phyloP scores from a whole-genome alignment of 495 filamentous ascomycete species.

The Hypoxylon perforatum region DNA sequence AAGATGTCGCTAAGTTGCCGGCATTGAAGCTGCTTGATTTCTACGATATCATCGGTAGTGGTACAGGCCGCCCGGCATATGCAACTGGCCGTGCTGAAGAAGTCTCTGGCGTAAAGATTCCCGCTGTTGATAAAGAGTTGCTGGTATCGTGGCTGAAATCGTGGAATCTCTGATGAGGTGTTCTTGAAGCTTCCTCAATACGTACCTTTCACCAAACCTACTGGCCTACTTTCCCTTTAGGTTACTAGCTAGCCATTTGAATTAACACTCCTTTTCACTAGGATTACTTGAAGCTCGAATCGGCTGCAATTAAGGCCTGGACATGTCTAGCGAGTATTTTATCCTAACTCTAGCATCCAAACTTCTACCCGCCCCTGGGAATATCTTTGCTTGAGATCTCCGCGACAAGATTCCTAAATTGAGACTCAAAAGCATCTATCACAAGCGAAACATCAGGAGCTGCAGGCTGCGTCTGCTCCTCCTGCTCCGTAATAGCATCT shows the following conservation, averaged over 20 bases:
- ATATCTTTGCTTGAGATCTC: slow-evolving; percentile 34
- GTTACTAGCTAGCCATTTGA: too few species aligned
- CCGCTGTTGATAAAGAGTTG: slow-evolving; percentile 1
- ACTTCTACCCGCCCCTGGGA: background rate
- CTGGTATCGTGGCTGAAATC: background rate
- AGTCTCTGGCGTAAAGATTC: background rate
- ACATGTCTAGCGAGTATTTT: too few species aligned
- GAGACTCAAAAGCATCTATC: slow-evolving; percentile 48
- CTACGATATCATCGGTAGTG: slow-evolving; percentile 6
- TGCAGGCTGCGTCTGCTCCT: slow-evolving; percentile 32
- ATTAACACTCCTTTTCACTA: too few species aligned
- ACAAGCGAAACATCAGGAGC: slow-evolving; percentile 53
- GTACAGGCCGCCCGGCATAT: background rate
- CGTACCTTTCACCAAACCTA: too few species aligned
- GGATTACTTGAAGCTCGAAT: too few species aligned
- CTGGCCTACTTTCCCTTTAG: too few species aligned
- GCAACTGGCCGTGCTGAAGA: background rate
- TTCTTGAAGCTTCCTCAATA: too few species aligned
- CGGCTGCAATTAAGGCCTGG: too few species aligned
- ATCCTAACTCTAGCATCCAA: background rate
- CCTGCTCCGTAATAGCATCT: slow-evolving; percentile 19
- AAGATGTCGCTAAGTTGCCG: slow-evolving; percentile 13
- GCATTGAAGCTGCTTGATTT: slow-evolving; percentile 22
- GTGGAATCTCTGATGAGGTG: slow-evolving; percentile 10
- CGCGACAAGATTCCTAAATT: slow-evolving; percentile 49